These are phyloP conservation scores for Sugiyamaella castrensis DNA, from an alignment of 1,139 yeast species.

Conservation along the genomic window DNA sequence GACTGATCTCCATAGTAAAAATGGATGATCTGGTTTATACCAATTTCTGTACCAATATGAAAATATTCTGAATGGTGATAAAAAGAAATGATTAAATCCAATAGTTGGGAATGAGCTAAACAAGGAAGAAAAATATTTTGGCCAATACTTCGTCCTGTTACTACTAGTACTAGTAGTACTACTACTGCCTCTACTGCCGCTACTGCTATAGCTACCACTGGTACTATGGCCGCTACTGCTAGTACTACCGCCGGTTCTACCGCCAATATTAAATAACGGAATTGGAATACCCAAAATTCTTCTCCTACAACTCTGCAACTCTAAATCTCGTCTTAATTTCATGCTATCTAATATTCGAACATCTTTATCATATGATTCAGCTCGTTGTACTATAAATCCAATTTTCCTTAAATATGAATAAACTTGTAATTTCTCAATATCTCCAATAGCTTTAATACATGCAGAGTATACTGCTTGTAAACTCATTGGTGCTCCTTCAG, in stretches of 20 bases:
- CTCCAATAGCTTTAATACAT: constrained; percentile 45
- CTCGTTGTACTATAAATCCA: constrained; percentile 65
- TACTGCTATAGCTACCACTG: too few species aligned
- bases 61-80: not conserved
- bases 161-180: not conserved
- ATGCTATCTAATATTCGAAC: constrained; percentile 4
- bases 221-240: too few species aligned
- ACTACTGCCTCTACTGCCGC: too few species aligned
- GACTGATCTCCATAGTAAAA: constrained; percentile 5
- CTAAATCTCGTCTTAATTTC: not conserved
- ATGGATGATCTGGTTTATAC: not conserved
- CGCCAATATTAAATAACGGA: too few species aligned
- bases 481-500: constrained; percentile 48
- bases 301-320: not conserved
- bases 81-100: constrained; percentile 2
- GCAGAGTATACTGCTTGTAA: constrained; percentile 64
- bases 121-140: not conserved
- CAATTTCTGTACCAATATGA: not conserved
- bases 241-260: too few species aligned
- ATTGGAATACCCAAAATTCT: too few species aligned
- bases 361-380: constrained; percentile 25
- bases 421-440: constrained; percentile 61
- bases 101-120: not conserved
- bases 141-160: not conserved
- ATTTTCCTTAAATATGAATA: constrained; percentile 73